Base-by-base conservation (phyloP, 1,139 yeast genomes). In the Blastobotrys buckinghamii region DNA sequence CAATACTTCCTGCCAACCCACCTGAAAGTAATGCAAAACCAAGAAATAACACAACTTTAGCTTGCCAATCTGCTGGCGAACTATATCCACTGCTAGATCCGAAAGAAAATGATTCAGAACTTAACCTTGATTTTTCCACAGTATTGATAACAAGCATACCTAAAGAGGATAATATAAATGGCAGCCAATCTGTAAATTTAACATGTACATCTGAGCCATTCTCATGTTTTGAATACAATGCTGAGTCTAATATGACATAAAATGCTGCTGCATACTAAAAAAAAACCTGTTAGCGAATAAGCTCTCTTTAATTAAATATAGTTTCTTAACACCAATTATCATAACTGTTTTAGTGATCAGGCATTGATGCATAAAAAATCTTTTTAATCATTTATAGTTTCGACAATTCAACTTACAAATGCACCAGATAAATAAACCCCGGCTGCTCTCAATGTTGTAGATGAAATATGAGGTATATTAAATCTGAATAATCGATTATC, bases 151-250 rank as follows among this genome's bases (percentile, higher is more conserved):
- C 84, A 46, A 90, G 70, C 90, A 90, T 90, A 7, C 98, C 98
- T 42, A 88, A 67, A 1, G 94, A 79, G 5, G 96, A 84, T 57
- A 96, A 84, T 26, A 92, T 77, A 56, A 85, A 82, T 6, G 98
- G 98, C 47, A 92, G 79, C 98, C 98, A 92, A 68, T 92, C 98
- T 61, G 92, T 84, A 63, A 92, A 85, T 4, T 94, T 82, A 32
- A 92, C 87, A 64, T 92, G 97, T 6, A 88, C 87, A 39, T 74
- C 74, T 1, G 95, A 83, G 0, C 92, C 96, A 69, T 92, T 90
- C 49, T 82, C 84, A 22, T 89, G 84, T 56, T 82, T 83, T 39
- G 95, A 84, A 67, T 79, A 92, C 38, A 92, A 76, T 3, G 95
- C 89, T 0, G 96, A 86, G 67, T 92, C 98, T 34, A 92, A 69